These are phyloP conservation scores for Penicillium paradoxum DNA, from an alignment of 495 filamentous ascomycete genomes.

Conservation along the genomic window DNA sequence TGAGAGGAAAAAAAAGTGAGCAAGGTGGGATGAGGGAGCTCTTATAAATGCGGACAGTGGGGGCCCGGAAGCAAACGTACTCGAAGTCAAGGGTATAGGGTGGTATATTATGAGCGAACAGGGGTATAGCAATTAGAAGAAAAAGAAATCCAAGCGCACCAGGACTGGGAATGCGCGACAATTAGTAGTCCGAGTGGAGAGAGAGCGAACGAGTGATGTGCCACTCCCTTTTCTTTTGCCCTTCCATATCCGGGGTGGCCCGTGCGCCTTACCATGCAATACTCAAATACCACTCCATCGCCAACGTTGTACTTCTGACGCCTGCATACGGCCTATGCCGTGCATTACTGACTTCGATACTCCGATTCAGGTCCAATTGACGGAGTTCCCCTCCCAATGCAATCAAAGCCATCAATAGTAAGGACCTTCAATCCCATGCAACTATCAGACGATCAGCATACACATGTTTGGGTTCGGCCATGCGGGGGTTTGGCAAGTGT, in stretches of 20 bases:
- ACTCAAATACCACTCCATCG: not conserved
- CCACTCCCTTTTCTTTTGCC: constrained; percentile 3
- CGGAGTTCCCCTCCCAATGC: not conserved
- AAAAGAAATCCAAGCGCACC: not conserved
- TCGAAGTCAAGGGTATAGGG: not conserved
- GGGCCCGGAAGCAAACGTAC: not conserved
- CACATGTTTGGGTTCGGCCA: constrained; percentile 28
- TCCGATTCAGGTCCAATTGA: not conserved
- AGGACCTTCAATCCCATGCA: not conserved
- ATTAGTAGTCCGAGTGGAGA: constrained; percentile 1
- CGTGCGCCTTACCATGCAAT: not conserved
- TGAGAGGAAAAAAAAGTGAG: not conserved
- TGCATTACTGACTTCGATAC: not conserved
- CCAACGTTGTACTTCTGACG: not conserved
- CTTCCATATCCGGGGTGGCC: constrained; percentile 1
- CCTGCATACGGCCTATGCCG: not conserved
- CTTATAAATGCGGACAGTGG: not conserved
- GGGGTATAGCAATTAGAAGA: not conserved
- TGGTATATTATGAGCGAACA: not conserved
- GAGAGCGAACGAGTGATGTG: not conserved
- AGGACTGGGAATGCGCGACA: not conserved
- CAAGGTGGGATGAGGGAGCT: not conserved
- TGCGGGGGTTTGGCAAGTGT: constrained; percentile 32
- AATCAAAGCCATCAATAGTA: not conserved
- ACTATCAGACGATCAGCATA: not conserved